A percentile compares a stretch with the other conserved stretches of the same genome.
Evolutionary conservation across 306 rosid species (phyloP).

Genomic region (Corylus heterophylla): DNA sequence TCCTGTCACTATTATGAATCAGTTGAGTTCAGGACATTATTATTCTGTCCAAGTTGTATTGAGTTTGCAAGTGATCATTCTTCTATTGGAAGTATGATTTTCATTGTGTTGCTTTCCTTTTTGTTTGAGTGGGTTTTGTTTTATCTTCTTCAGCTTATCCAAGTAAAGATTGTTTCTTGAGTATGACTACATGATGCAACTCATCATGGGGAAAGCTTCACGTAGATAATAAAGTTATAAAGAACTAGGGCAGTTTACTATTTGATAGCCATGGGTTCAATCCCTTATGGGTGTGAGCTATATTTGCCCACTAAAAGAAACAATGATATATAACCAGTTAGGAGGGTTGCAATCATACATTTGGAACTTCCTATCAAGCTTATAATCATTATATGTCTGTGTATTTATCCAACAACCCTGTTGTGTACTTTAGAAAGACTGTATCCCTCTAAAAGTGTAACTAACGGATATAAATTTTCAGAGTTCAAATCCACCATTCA

Average conservation of each 20-base stretch:
- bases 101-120: background rate
- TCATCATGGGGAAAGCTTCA: background rate
- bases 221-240: background rate
- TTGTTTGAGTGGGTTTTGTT: background rate
- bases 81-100: background rate
- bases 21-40: conserved; percentile 5
- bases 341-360: background rate
- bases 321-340: background rate
- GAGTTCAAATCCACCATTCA: conserved; percentile 99
- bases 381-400: background rate
- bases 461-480: conserved; percentile 42
- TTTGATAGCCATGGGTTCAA: background rate
- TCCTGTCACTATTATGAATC: conserved; percentile 7
- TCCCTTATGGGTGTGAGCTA: background rate
- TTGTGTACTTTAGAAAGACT: conserved; percentile 20
- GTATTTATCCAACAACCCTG: background rate
- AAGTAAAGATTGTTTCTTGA: background rate
- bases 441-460: conserved; percentile 25
- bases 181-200: background rate
- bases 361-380: background rate
- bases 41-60: background rate
- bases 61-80: background rate
- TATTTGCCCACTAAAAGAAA: background rate
- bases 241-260: background rate
- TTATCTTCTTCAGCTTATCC: background rate